These are phyloP conservation scores for Colletotrichum sublineola DNA, from an alignment of 2,329 filamentous ascomycete species.

Conservation along the genomic window DNA sequence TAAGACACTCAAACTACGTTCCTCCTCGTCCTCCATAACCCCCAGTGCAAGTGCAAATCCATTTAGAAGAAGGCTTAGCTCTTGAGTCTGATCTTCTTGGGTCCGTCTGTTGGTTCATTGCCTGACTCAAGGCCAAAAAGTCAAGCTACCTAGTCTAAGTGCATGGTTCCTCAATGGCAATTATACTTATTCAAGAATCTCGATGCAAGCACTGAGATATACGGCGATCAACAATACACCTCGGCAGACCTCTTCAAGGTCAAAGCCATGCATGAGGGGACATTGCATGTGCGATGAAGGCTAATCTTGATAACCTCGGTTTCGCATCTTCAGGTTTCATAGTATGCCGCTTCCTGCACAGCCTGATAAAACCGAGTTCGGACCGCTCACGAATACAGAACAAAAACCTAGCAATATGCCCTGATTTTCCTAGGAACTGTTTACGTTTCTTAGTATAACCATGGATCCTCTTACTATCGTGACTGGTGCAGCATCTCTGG, in stretches of 20 bases:
- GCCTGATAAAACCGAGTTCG: conserved; percentile 1
- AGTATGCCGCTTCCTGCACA: not conserved
- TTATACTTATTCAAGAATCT: no score
- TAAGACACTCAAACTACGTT: not conserved
- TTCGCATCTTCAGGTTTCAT: not conserved
- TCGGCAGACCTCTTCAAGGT: not conserved
- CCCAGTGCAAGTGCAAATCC: not conserved
- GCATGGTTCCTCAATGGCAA: not conserved
- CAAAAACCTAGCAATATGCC: not conserved
- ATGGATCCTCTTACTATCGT: conserved; percentile 49
- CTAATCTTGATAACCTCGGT: conserved; percentile 1
- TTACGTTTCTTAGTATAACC: not conserved
- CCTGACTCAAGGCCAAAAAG: not conserved
- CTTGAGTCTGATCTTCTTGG: not conserved
- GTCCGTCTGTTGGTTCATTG: not conserved
- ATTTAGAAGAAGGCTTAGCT: no score
- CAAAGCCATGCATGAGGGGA: not conserved
- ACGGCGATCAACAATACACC: not conserved
- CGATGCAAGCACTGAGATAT: not conserved
- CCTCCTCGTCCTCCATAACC: not conserved
- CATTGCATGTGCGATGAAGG: conserved; percentile 8
- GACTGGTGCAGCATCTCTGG: conserved; percentile 36
- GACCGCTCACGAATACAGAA: not conserved
- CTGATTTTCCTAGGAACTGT: not conserved
- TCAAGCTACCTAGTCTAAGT: not conserved